phyloP scores from a whole-genome alignment of 768 basidiomycete species.

The Exidia glandulosa region DNA sequence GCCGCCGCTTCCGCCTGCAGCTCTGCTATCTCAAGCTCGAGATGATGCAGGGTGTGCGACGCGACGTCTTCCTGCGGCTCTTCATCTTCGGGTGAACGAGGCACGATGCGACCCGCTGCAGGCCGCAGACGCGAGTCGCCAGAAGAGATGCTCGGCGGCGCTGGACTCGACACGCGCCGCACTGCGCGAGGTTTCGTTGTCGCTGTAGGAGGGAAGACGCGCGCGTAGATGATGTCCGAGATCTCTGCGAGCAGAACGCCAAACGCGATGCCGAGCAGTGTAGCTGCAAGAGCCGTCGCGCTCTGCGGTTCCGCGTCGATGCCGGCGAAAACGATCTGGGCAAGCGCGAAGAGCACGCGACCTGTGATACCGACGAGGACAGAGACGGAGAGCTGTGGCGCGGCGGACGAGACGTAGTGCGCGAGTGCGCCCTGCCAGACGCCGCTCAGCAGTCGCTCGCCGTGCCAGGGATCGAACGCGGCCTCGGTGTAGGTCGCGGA shows the following conservation, averaged over 20 bases:
- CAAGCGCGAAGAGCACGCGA: not conserved
- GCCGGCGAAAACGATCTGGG: not conserved
- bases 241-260: not conserved
- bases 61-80: not conserved
- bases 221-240: not conserved
- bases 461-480: not conserved
- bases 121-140: not conserved
- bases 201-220: not conserved
- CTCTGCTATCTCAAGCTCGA: conserved; percentile 44
- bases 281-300: not conserved
- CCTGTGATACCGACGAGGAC: not conserved
- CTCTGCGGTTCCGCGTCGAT: not conserved
- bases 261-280: not conserved
- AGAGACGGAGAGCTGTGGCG: not conserved
- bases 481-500: not conserved
- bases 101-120: not conserved
- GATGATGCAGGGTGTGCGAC: not conserved
- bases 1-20: conserved; percentile 67
- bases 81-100: not conserved
- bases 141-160: not conserved
- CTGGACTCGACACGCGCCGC: not conserved
- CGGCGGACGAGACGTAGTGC: not conserved
- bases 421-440: not conserved
- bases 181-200: not conserved
- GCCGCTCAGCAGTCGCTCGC: not conserved